Evolutionary conservation across 345 rosid genomes (phyloP).

Genomic region (Abelmoschus esculentus): DNA sequence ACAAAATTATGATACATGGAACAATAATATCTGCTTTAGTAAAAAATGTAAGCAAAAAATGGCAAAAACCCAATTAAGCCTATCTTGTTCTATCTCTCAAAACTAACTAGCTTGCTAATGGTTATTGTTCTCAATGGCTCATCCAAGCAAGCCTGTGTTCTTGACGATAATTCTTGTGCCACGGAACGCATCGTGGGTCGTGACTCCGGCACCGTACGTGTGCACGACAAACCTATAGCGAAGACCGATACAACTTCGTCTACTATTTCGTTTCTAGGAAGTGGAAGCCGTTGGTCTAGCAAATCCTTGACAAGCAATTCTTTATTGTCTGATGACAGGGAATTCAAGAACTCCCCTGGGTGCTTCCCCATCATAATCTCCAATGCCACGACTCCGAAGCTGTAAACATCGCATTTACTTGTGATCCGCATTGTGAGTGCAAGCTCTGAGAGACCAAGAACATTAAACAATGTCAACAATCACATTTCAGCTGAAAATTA

Average conservation of each 20-base stretch:
- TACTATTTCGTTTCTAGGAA: slow-evolving; percentile 36
- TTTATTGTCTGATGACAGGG: slow-evolving; percentile 2
- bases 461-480: neutral
- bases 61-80: neutral
- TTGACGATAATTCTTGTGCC: slow-evolving; percentile 48
- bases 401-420: slow-evolving; percentile 51
- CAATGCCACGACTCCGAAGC: slow-evolving; percentile 62
- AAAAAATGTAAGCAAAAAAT: neutral
- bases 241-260: slow-evolving; percentile 36
- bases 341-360: slow-evolving; percentile 49
- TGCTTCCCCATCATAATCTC: slow-evolving; percentile 72
- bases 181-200: slow-evolving; percentile 54
- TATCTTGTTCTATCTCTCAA: slow-evolving; percentile 32
- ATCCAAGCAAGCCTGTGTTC: slow-evolving; percentile 24
- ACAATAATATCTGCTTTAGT: neutral
- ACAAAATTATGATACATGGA: neutral
- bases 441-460: slow-evolving; percentile 23
- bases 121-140: slow-evolving; percentile 29
- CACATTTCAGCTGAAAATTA: neutral
- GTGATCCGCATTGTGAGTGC: slow-evolving; percentile 36
- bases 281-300: slow-evolving; percentile 40
- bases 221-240: slow-evolving; percentile 42
- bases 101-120: slow-evolving; percentile 24
- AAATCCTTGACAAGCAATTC: slow-evolving; percentile 34
- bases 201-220: slow-evolving; percentile 23